Conservation (phyloP, 2,329 filamentous ascomycete species). For the Elsinoe fawcettii region DNA sequence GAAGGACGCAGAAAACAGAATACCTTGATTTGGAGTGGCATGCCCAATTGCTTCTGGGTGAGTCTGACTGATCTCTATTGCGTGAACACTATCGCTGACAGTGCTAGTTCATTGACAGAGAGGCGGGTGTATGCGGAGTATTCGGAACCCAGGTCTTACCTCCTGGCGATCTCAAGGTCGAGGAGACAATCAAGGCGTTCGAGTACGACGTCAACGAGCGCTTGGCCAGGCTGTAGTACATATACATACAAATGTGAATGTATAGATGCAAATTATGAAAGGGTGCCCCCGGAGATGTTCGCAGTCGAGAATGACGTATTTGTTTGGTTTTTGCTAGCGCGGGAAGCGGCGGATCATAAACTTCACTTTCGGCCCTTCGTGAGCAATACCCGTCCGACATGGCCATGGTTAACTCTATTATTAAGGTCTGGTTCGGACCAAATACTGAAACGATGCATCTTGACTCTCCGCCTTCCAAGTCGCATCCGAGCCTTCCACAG, state of each 20-base stretch:
- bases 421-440: neutral
- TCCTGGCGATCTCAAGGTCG: conserved; percentile 33
- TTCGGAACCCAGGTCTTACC: conserved; percentile 40
- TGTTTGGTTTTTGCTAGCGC: neutral
- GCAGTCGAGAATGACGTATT: neutral
- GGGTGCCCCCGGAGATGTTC: too few species aligned
- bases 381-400: neutral
- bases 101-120: conserved; percentile 28
- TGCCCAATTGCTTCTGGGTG: conserved; percentile 43
- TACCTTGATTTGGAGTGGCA: conserved; percentile 39
- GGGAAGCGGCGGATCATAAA: neutral
- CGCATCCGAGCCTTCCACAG: neutral
- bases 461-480: neutral
- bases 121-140: conserved; percentile 35
- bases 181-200: conserved; percentile 31
- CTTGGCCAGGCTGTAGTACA: neutral
- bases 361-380: neutral
- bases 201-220: conserved; percentile 36
- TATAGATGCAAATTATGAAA: neutral
- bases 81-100: neutral
- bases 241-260: neutral
- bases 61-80: neutral
- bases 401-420: neutral
- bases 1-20: conserved; percentile 34
- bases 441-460: neutral